Evolutionary conservation across 345 rosid species (phyloP).

Genomic region (Carallia pectinifolia): DNA sequence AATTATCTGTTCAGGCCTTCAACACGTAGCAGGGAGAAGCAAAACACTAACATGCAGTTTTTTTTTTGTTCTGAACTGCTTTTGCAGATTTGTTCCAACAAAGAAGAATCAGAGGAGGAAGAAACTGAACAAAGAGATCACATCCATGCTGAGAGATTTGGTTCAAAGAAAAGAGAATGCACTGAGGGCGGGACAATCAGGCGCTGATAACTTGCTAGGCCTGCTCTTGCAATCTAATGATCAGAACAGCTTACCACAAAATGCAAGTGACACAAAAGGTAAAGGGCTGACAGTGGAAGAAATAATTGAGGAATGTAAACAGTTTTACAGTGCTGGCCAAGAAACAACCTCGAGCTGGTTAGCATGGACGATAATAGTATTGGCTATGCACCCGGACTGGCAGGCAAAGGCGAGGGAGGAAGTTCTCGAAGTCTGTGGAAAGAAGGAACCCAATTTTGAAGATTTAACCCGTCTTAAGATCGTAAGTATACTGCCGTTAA

Average conservation of each 20-base stretch:
- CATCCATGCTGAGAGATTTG: conserved; percentile 26
- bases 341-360: conserved; percentile 53
- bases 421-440: conserved; percentile 38
- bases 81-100: conserved; percentile 44
- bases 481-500: conserved; percentile 21
- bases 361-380: conserved; percentile 47
- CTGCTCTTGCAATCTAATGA: conserved; percentile 34
- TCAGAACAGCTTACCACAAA: conserved; percentile 17
- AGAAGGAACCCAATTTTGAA: conserved; percentile 25
- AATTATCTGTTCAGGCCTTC: not conserved
- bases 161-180: conserved; percentile 34
- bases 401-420: conserved; percentile 55
- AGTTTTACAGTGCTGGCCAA: conserved; percentile 56
- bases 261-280: conserved; percentile 9
- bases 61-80: not conserved
- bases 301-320: conserved; percentile 55
- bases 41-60: too few relatives aligned
- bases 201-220: conserved; percentile 40
- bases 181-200: conserved; percentile 25
- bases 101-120: conserved; percentile 47
- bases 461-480: conserved; percentile 34
- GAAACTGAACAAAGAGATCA: conserved; percentile 34
- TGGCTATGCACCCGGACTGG: conserved; percentile 56
- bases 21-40: too few relatives aligned
- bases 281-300: conserved; percentile 41